Conservation (phyloP, 208 protist genomes). For the Leishmania turanica region DNA sequence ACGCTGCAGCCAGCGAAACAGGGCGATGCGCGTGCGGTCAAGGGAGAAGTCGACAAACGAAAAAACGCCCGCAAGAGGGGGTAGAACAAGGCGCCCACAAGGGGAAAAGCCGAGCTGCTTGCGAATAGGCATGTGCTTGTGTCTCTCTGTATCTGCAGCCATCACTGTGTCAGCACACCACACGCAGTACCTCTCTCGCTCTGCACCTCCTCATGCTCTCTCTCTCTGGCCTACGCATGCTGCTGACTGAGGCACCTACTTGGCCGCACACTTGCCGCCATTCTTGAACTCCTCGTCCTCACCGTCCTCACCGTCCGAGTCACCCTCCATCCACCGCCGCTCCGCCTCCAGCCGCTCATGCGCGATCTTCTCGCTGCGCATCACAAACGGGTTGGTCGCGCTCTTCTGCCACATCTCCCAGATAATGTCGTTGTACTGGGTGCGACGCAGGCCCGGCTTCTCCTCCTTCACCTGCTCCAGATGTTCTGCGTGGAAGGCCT, state of each 20-base stretch:
- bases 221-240: background rate
- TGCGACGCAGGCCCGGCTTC: constrained; percentile 67
- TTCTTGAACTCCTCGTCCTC: constrained; percentile 31
- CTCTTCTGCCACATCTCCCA: constrained; percentile 92
- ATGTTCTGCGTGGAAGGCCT: constrained; percentile 79
- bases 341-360: constrained; percentile 68
- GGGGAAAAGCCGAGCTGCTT: background rate
- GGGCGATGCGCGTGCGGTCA: background rate
- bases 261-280: constrained; percentile 12
- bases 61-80: background rate
- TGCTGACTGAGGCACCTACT: constrained; percentile 5
- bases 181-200: background rate
- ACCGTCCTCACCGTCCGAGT: constrained; percentile 47
- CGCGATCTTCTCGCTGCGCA: constrained; percentile 67
- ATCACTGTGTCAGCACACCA: background rate
- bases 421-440: constrained; percentile 90
- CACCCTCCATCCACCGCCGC: constrained; percentile 77
- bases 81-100: background rate
- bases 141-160: background rate
- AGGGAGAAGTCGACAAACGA: background rate
- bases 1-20: background rate
- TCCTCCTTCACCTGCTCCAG: constrained; percentile 71
- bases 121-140: background rate
- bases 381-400: constrained; percentile 83
- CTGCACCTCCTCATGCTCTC: background rate